phyloP scores from a whole-genome alignment of 345 rosid species.

The Hibiscus syriacus region DNA sequence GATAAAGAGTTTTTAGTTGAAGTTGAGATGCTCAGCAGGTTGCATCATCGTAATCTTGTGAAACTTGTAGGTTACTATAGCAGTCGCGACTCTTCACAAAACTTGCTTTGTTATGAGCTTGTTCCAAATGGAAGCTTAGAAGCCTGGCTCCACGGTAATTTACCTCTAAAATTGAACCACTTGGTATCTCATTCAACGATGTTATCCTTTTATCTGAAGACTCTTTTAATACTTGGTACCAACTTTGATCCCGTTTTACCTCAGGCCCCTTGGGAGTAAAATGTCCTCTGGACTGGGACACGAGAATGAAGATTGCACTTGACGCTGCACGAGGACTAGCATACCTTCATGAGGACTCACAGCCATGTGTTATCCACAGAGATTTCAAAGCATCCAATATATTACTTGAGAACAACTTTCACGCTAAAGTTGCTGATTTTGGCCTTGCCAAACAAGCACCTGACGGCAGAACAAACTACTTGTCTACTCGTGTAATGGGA shows the following conservation, averaged over 20 bases:
- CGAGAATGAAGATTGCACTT: constrained; percentile 97
- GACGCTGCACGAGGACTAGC: constrained; percentile 99
- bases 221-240: background rate
- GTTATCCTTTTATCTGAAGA: constrained; percentile 9
- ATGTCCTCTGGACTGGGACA: constrained; percentile 95
- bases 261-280: constrained; percentile 86
- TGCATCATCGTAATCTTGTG: constrained; percentile 99
- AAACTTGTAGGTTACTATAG: constrained; percentile 96
- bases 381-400: constrained; percentile 98
- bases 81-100: constrained; percentile 82
- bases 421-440: constrained; percentile 97
- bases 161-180: constrained; percentile 1
- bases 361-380: constrained; percentile 95
- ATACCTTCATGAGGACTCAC: constrained; percentile 96
- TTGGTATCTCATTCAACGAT: background rate
- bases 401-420: constrained; percentile 92
- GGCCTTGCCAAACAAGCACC: constrained; percentile 99
- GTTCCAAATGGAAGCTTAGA: constrained; percentile 97
- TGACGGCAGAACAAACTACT: constrained; percentile 90
- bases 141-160: constrained; percentile 95
- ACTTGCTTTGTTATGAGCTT: constrained; percentile 92
- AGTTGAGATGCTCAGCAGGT: constrained; percentile 98
- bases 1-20: constrained; percentile 93
- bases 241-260: constrained; percentile 18
- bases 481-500: constrained; percentile 99